These are phyloP conservation scores for Stropharia rugosoannulata DNA, from an alignment of 768 basidiomycete species.

Conservation along the genomic window DNA sequence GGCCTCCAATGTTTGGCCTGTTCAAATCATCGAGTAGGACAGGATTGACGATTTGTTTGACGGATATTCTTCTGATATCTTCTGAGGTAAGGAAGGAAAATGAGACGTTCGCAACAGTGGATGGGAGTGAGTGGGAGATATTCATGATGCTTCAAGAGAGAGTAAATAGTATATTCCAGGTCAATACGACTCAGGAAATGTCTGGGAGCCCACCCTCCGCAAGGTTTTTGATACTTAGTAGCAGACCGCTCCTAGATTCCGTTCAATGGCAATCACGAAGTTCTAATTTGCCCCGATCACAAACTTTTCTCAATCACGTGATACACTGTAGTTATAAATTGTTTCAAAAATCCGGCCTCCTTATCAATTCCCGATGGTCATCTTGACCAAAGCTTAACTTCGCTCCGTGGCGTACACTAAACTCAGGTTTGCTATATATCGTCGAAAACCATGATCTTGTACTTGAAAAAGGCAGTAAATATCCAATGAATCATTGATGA, in stretches of 20 bases:
- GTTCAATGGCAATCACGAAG: background rate
- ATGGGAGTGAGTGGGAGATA: constrained; percentile 85
- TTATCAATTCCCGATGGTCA: too few relatives aligned
- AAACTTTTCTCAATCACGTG: constrained; percentile 32
- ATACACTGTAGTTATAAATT: background rate
- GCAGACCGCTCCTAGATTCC: background rate
- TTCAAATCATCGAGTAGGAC: constrained; percentile 92
- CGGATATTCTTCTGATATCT: constrained; percentile 92
- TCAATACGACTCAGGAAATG: background rate
- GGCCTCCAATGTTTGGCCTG: constrained; percentile 85
- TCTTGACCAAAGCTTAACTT: too few relatives aligned
- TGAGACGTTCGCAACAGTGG: constrained; percentile 78
- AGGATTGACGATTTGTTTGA: constrained; percentile 95
- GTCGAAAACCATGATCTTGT: too few relatives aligned
- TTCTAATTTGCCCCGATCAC: constrained; percentile 5
- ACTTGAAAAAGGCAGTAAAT: too few relatives aligned
- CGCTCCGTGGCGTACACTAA: too few relatives aligned
- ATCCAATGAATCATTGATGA: too few relatives aligned
- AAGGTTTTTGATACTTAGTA: background rate
- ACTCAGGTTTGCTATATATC: too few relatives aligned
- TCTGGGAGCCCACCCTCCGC: background rate
- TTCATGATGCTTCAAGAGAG: constrained; percentile 57
- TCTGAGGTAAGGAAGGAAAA: constrained; percentile 90
- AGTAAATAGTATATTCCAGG: background rate
- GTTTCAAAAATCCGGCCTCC: too few relatives aligned